These are phyloP conservation scores for Pyrenula massariospora DNA, from an alignment of 495 filamentous ascomycete genomes.

Conservation along the genomic window DNA sequence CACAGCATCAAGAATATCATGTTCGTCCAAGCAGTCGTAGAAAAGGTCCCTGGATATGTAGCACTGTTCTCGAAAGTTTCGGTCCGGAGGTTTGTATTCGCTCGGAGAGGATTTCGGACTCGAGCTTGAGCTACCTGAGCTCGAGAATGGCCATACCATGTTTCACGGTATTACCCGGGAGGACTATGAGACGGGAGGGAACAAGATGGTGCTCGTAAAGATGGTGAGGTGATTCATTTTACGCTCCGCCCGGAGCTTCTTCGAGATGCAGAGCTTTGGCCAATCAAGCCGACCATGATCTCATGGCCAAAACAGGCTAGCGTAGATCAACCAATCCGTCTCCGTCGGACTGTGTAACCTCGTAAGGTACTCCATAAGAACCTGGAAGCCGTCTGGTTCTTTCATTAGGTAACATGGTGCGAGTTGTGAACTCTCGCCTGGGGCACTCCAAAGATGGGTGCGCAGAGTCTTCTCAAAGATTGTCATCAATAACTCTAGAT, in stretches of 20 bases:
- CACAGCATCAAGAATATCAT: constrained; percentile 75
- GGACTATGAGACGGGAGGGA: neutral
- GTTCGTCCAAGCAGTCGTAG: constrained; percentile 71
- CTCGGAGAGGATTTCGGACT: constrained; percentile 37
- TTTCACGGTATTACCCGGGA: neutral
- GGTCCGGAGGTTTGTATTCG: constrained; percentile 62
- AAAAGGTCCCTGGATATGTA: constrained; percentile 80
- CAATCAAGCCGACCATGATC: neutral
- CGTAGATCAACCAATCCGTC: neutral
- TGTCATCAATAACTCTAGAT: no score
- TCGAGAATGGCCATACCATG: constrained; percentile 1
- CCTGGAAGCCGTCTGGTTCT: no score
- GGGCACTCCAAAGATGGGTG: no score
- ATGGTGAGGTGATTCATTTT: neutral
- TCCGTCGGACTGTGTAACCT: no score
- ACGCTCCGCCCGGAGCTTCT: neutral
- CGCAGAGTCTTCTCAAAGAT: no score
- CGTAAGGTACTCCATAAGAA: no score
- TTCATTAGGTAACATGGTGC: no score
- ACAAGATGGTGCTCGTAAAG: neutral
- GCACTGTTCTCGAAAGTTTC: constrained; percentile 65
- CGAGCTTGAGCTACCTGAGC: constrained; percentile 3
- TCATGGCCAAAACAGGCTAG: neutral
- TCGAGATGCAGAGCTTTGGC: neutral
- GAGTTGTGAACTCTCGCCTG: no score